Conservation (phyloP, 768 basidiomycete species). For the Pleurotus sapidus region DNA sequence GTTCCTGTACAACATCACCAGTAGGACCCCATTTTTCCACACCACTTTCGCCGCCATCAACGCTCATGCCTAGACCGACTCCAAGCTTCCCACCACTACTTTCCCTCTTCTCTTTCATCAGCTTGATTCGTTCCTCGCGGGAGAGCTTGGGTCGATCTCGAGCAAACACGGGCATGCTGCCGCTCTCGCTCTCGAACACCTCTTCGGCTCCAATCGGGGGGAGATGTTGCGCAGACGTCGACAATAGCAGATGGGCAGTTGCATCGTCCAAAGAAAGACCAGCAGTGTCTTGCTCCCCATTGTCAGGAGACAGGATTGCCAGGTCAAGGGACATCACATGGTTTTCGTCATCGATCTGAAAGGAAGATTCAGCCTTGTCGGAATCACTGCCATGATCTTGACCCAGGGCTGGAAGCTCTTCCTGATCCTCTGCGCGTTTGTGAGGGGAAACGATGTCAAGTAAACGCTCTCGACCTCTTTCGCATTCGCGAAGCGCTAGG, state of each 20-base stretch:
- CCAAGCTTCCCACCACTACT: conserved; percentile 23
- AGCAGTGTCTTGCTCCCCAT: conserved; percentile 24
- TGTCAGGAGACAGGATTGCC: conserved; percentile 16
- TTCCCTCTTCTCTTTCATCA: conserved; percentile 53
- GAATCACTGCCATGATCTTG: conserved; percentile 52
- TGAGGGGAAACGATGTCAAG: conserved; percentile 54
- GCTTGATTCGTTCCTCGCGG: conserved; percentile 71
- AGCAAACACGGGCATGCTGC: conserved; percentile 33
- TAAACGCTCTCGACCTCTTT: conserved; percentile 69
- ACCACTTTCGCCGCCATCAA: conserved; percentile 16
- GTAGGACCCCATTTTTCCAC: conserved; percentile 66
- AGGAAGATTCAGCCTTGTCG: conserved; percentile 44
- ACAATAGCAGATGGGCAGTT: conserved; percentile 49
- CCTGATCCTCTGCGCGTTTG: conserved; percentile 24
- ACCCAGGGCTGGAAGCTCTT: conserved; percentile 48
- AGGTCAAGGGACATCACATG: conserved; percentile 9
- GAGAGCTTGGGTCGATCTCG: conserved; percentile 66
- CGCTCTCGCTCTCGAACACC: conserved; percentile 75
- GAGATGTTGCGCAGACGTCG: conserved; percentile 49
- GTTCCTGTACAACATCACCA: conserved; percentile 78
- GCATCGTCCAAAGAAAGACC: conserved; percentile 46
- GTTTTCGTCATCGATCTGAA: conserved; percentile 23
- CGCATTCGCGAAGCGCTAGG: conserved; percentile 76
- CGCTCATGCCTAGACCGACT: conserved; percentile 20
- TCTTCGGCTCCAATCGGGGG: conserved; percentile 73